A percentile compares a stretch with the other conserved stretches of the same genome.
phyloP scores from a whole-genome alignment of 768 basidiomycete species.

The Nidula microcarpa region DNA sequence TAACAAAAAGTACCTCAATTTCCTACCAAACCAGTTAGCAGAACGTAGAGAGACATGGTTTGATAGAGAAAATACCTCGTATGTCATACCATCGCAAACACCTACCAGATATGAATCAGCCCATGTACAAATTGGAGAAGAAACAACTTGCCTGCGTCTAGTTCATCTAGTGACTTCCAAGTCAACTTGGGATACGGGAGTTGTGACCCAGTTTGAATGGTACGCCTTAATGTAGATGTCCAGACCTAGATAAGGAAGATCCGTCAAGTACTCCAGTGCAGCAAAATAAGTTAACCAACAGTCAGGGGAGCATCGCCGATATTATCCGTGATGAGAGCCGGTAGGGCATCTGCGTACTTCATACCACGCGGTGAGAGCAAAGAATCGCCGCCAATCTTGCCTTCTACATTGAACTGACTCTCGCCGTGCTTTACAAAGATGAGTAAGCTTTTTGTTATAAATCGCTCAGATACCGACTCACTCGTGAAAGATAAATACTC shows the following conservation, averaged over 20 bases:
- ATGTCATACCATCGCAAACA: conserved; percentile 99
- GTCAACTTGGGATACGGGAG: conserved; percentile 90
- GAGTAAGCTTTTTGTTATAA: background rate
- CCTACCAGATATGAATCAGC: conserved; percentile 37
- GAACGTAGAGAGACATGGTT: background rate
- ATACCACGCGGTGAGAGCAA: conserved; percentile 79
- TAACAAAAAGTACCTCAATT: conserved; percentile 68
- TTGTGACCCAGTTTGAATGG: conserved; percentile 82
- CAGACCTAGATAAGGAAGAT: conserved; percentile 61
- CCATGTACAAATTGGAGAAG: background rate
- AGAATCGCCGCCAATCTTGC: conserved; percentile 98
- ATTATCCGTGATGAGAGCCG: conserved; percentile 83
- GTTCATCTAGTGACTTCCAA: conserved; percentile 98
- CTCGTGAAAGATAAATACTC: conserved; percentile 93
- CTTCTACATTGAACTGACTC: conserved; percentile 93
- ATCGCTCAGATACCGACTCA: conserved; percentile 45
- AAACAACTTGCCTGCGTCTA: conserved; percentile 72
- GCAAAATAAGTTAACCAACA: conserved; percentile 58
- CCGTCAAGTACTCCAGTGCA: conserved; percentile 1
- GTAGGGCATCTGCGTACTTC: conserved; percentile 83
- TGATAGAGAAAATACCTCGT: conserved; percentile 43
- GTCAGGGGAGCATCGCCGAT: conserved; percentile 72
- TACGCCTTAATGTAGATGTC: conserved; percentile 96
- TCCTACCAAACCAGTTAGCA: conserved; percentile 37
- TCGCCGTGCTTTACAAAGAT: conserved; percentile 81